Percentiles rank a stretch among this genome's conserved stretches.
phyloP scores from a whole-genome alignment of 257 asterid species.

The Schizonepeta tenuifolia region DNA sequence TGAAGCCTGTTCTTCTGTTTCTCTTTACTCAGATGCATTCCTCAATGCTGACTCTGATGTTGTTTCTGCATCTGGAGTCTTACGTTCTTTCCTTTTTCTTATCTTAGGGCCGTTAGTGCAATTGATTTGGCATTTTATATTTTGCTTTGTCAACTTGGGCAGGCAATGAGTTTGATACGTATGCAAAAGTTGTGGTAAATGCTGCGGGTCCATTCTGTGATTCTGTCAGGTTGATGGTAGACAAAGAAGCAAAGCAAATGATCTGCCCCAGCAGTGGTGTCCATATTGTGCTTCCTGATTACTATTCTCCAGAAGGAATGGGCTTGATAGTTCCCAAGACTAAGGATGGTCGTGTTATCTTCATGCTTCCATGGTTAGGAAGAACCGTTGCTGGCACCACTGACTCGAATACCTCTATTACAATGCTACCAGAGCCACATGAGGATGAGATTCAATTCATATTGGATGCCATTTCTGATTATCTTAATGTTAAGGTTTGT shows the following conservation, averaged over 20 bases:
- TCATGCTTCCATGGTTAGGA: slow-evolving; percentile 99
- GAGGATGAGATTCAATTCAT: slow-evolving; percentile 95
- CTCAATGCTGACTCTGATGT: slow-evolving; percentile 11
- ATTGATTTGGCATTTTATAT: slow-evolving; percentile 24
- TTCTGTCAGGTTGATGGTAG: slow-evolving; percentile 82
- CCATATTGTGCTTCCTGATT: slow-evolving; percentile 95
- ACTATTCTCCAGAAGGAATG: slow-evolving; percentile 99
- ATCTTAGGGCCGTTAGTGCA: slow-evolving; percentile 1
- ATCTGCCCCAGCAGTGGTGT: slow-evolving; percentile 98
- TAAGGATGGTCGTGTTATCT: slow-evolving; percentile 96
- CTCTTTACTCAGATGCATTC: slow-evolving; percentile 9
- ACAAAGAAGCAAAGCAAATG: slow-evolving; percentile 78
- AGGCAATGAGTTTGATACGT: slow-evolving; percentile 93
- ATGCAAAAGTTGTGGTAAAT: slow-evolving; percentile 91
- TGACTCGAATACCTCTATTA: slow-evolving; percentile 84
- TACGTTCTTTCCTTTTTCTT: slow-evolving; percentile 17
- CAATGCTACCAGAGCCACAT: slow-evolving; percentile 97
- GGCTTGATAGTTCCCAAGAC: slow-evolving; percentile 99
- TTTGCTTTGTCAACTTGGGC: slow-evolving; percentile 49
- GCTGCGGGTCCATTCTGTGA: slow-evolving; percentile 99
- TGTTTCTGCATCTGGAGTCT: slow-evolving; percentile 26
- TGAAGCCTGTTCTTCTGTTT: not conserved
- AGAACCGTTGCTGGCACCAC: slow-evolving; percentile 99
- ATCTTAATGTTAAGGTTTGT: slow-evolving; percentile 91
- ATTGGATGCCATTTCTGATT: slow-evolving; percentile 92